Conservation (phyloP, 257 asterid genomes). For the Solanum commersonii region DNA sequence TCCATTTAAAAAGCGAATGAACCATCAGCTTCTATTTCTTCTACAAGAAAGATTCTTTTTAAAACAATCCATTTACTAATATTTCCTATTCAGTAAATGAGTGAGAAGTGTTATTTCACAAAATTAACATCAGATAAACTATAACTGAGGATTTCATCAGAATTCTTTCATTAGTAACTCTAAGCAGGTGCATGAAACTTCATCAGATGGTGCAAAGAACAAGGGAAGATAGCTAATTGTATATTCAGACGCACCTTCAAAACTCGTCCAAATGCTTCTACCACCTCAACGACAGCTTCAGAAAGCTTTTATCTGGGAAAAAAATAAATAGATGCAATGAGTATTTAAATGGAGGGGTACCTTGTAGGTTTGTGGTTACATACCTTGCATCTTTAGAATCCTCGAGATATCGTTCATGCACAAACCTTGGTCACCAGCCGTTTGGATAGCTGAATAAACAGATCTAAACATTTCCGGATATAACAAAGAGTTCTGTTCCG, state of each 20-base stretch:
- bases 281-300: constrained; percentile 62
- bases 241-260: constrained; percentile 46
- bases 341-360: constrained; percentile 3
- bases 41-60: background rate
- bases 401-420: constrained; percentile 54
- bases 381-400: constrained; percentile 47
- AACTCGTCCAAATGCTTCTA: constrained; percentile 67
- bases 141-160: background rate
- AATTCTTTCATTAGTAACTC: background rate
- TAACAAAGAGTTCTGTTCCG: constrained; percentile 16
- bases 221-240: background rate
- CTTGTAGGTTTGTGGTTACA: background rate
- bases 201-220: background rate
- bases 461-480: constrained; percentile 48
- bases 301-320: constrained; percentile 43
- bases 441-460: constrained; percentile 69
- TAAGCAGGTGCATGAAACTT: background rate
- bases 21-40: background rate
- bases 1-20: background rate
- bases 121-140: background rate
- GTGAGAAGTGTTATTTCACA: background rate
- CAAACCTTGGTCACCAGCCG: constrained; percentile 89
- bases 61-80: background rate
- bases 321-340: constrained; percentile 3
- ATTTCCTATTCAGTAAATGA: background rate